A percentile compares a stretch with the other conserved stretches of the same genome.
Conservation (phyloP, 257 asterid species). For the Henckelia pumila region DNA sequence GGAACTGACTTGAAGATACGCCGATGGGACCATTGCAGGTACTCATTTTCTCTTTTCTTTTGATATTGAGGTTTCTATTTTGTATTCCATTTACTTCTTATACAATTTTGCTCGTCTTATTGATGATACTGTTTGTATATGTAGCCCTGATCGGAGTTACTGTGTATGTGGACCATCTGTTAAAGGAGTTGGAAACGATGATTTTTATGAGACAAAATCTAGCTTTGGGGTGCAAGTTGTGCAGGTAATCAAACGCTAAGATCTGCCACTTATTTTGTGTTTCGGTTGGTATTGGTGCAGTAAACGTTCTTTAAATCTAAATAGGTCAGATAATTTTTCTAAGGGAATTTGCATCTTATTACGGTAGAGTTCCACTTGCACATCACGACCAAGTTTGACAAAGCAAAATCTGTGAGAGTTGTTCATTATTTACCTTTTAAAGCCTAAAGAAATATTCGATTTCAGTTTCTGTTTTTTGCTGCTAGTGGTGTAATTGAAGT, state of each 20-base stretch:
- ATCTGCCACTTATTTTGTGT: slow-evolving; percentile 20
- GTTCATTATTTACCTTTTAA: no score
- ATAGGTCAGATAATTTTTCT: background rate
- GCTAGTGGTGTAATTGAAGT: background rate
- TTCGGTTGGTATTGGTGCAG: slow-evolving; percentile 9
- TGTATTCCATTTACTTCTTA: slow-evolving; percentile 7
- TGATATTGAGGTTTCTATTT: slow-evolving; percentile 10
- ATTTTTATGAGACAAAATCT: slow-evolving; percentile 86
- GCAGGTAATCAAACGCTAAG: slow-evolving; percentile 62
- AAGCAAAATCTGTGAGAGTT: background rate
- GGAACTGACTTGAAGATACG: slow-evolving; percentile 97
- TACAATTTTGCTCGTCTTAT: slow-evolving; percentile 14
- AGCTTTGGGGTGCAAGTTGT: slow-evolving; percentile 93
- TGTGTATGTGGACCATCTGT: slow-evolving; percentile 92
- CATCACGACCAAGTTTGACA: background rate
- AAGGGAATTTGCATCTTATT: background rate
- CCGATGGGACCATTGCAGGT: slow-evolving; percentile 98
- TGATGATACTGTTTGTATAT: slow-evolving; percentile 27
- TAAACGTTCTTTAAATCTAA: background rate
- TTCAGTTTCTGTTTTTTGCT: background rate
- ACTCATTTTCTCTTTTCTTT: slow-evolving; percentile 21
- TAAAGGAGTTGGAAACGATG: slow-evolving; percentile 78
- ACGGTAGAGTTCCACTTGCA: background rate
- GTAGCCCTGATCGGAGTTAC: slow-evolving; percentile 92
- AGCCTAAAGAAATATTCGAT: background rate